These are phyloP conservation scores for Malassezia cuniculi DNA, from an alignment of 1,284 basidiomycete genomes.

Conservation along the genomic window DNA sequence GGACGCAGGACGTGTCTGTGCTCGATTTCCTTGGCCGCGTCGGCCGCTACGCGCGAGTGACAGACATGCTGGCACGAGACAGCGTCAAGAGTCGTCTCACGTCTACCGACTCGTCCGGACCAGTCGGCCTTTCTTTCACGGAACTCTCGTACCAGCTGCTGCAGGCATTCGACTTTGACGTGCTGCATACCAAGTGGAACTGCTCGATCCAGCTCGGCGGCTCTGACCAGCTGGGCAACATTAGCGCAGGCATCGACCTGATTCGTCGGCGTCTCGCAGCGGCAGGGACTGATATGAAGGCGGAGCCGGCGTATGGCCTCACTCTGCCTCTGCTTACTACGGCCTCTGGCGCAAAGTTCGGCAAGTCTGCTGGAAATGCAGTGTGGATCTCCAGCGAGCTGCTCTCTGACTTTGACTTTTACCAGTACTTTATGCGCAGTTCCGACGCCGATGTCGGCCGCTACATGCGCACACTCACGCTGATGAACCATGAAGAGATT, in stretches of 20 bases:
- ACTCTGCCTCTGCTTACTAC: conserved; percentile 91
- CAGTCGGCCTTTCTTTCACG: conserved; percentile 74
- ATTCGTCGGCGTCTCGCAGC: conserved; percentile 53
- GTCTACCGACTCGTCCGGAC: conserved; percentile 16
- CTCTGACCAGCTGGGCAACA: conserved; percentile 98
- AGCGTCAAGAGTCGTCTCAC: conserved; percentile 54
- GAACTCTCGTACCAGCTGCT: conserved; percentile 95
- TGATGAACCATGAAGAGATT: conserved; percentile 57
- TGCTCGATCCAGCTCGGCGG: conserved; percentile 89
- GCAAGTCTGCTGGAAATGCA: conserved; percentile 91
- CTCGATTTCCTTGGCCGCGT: conserved; percentile 73
- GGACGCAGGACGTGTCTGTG: conserved; percentile 62
- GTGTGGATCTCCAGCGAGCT: conserved; percentile 53
- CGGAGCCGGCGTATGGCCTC: conserved; percentile 58
- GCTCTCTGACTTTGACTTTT: conserved; percentile 31
- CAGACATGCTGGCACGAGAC: conserved; percentile 78
- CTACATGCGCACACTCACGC: conserved; percentile 72
- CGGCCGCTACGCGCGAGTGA: conserved; percentile 69
- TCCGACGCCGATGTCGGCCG: conserved; percentile 68
- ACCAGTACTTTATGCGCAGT: conserved; percentile 74
- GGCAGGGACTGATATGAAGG: not conserved
- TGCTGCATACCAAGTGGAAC: conserved; percentile 54
- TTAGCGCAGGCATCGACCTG: conserved; percentile 76
- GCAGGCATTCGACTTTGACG: conserved; percentile 87
- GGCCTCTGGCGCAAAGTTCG: conserved; percentile 81